Evolutionary conservation across 2,329 filamentous ascomycete species (phyloP).

Genomic region (Microdochium bolleyi): DNA sequence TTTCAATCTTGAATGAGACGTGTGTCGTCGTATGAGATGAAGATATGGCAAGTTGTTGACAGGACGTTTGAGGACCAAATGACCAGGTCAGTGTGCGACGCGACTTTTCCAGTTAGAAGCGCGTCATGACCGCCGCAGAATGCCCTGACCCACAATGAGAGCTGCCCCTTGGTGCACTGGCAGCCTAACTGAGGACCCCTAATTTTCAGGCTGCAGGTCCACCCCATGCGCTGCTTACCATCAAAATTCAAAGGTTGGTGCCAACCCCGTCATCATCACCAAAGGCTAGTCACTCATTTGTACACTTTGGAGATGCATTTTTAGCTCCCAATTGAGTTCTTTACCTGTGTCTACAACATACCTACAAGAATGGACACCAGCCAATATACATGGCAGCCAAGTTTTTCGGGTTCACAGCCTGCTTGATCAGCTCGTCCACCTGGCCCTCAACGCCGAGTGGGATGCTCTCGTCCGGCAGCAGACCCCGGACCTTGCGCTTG

Average conservation of each 20-base stretch:
- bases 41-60: no score
- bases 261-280: no score
- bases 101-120: no score
- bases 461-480: constrained; percentile 81
- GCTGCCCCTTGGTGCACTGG: no score
- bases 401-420: constrained; percentile 74
- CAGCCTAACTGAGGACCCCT: neutral
- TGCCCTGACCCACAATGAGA: no score
- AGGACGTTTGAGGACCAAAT: no score
- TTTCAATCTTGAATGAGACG: no score
- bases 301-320: neutral
- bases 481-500: constrained; percentile 73
- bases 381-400: constrained; percentile 95
- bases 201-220: neutral
- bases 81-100: no score
- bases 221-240: no score
- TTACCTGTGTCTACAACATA: neutral
- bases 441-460: constrained; percentile 93
- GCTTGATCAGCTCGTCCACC: constrained; percentile 87
- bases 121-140: no score
- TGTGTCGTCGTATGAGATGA: no score
- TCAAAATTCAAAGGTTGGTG: neutral
- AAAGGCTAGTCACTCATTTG: no score
- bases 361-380: constrained; percentile 60
- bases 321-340: neutral